Conservation (phyloP, 495 filamentous ascomycete genomes). For the Trichoderma orchidacearum region DNA sequence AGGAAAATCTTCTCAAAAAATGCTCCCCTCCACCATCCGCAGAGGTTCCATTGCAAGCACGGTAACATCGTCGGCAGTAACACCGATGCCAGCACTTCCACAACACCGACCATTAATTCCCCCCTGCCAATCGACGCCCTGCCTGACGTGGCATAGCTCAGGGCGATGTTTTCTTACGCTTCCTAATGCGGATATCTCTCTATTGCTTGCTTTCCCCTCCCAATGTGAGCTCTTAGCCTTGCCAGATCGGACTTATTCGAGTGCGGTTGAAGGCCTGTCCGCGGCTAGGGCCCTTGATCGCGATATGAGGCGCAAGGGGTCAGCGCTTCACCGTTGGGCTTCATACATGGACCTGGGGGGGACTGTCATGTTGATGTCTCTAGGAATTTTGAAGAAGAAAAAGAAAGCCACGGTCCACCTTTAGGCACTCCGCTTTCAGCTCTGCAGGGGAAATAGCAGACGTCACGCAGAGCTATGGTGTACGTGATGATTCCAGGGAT, state of each 20-base stretch:
- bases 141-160: not conserved
- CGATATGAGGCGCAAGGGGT: no score
- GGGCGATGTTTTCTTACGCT: not conserved
- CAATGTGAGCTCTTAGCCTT: not conserved
- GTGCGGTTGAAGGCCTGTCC: not conserved
- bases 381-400: no score
- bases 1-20: no score
- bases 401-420: no score
- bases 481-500: not conserved
- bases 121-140: not conserved
- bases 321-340: no score
- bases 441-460: not conserved
- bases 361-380: no score
- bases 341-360: not conserved
- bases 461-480: not conserved
- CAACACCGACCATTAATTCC: not conserved
- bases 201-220: not conserved
- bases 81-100: not conserved
- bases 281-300: not conserved
- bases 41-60: no score
- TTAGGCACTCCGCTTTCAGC: no score
- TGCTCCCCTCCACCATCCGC: no score
- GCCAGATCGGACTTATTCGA: not conserved
- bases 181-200: not conserved
- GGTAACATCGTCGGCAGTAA: not conserved